Percentiles rank a stretch among this genome's conserved stretches.
Evolutionary conservation across 2,329 filamentous ascomycete genomes (phyloP).

Genomic region (Clarireedia monteithiana): DNA sequence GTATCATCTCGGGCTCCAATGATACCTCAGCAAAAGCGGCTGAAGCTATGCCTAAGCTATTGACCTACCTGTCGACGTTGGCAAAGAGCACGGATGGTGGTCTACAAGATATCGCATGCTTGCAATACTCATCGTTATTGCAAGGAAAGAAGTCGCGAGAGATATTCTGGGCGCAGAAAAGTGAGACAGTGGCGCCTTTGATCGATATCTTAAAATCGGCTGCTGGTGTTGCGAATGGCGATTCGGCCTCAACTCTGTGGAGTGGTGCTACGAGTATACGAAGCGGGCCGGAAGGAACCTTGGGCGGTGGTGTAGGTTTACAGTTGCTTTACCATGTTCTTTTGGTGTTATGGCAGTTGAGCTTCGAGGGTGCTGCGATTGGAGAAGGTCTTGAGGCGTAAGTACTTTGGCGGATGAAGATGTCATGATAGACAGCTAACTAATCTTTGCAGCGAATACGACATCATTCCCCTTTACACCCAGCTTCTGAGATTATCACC

Average conservation of each 20-base stretch:
- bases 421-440: slow-evolving; percentile 21
- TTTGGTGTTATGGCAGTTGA: slow-evolving; percentile 91
- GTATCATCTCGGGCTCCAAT: slow-evolving; percentile 60
- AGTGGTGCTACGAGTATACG: slow-evolving; percentile 45
- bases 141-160: slow-evolving; percentile 66
- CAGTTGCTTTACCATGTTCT: slow-evolving; percentile 93
- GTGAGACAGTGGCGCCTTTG: slow-evolving; percentile 75
- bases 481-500: slow-evolving; percentile 85
- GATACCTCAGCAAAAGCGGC: slow-evolving; percentile 55
- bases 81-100: slow-evolving; percentile 81
- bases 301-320: slow-evolving; percentile 79
- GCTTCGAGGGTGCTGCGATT: slow-evolving; percentile 75
- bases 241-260: slow-evolving; percentile 53
- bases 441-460: slow-evolving; percentile 62
- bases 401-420: slow-evolving; percentile 28
- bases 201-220: slow-evolving; percentile 76
- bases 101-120: slow-evolving; percentile 90
- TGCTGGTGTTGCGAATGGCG: slow-evolving; percentile 63
- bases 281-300: slow-evolving; percentile 52
- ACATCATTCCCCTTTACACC: slow-evolving; percentile 86
- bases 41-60: slow-evolving; percentile 66
- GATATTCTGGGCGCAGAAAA: slow-evolving; percentile 85
- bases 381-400: slow-evolving; percentile 79
- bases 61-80: slow-evolving; percentile 77
- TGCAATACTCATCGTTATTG: slow-evolving; percentile 80